A percentile compares a stretch with the other conserved stretches of the same genome.
These are phyloP conservation scores for Phenoliferia sp. DNA, from an alignment of 1,284 basidiomycete genomes.

Conservation along the genomic window DNA sequence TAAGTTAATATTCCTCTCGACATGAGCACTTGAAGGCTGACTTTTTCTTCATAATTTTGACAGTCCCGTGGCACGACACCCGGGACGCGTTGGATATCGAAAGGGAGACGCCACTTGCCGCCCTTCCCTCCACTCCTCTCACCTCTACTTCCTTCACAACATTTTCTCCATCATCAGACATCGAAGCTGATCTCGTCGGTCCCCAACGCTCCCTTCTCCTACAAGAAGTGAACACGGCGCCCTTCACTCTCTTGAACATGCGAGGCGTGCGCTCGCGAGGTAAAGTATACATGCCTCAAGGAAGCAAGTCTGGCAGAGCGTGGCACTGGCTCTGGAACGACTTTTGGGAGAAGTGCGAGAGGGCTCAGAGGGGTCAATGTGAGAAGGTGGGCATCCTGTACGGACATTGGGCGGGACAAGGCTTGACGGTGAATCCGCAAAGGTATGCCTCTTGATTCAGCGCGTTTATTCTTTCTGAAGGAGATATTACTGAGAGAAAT, in stretches of 20 bases:
- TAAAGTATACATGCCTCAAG: conserved; percentile 25
- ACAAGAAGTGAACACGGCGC: conserved; percentile 23
- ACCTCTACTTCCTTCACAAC: conserved; percentile 6
- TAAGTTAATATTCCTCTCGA: conserved; percentile 1
- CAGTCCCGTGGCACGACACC: conserved; percentile 17
- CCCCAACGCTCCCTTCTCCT: conserved; percentile 17
- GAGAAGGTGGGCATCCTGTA: conserved; percentile 31
- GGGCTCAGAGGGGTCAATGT: conserved; percentile 6
- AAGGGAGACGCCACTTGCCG: background rate
- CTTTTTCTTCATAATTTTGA: background rate
- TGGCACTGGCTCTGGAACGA: conserved; percentile 35
- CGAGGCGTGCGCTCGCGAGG: conserved; percentile 32
- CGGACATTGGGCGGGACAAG: conserved; percentile 34
- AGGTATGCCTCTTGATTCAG: conserved; percentile 12
- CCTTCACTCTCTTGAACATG: conserved; percentile 39
- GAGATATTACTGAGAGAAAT: background rate
- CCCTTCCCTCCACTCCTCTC: conserved; percentile 6
- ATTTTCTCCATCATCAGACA: conserved; percentile 8
- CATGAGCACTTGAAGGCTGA: too few species aligned
- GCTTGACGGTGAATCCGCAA: conserved; percentile 27
- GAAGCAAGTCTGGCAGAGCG: conserved; percentile 16
- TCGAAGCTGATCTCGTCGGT: conserved; percentile 5
- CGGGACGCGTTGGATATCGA: background rate
- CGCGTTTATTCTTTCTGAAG: background rate
- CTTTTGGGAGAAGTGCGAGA: conserved; percentile 25